Conservation (phyloP, 352 stramenopile genomes). For the Pilasporangium apinafurcum region DNA sequence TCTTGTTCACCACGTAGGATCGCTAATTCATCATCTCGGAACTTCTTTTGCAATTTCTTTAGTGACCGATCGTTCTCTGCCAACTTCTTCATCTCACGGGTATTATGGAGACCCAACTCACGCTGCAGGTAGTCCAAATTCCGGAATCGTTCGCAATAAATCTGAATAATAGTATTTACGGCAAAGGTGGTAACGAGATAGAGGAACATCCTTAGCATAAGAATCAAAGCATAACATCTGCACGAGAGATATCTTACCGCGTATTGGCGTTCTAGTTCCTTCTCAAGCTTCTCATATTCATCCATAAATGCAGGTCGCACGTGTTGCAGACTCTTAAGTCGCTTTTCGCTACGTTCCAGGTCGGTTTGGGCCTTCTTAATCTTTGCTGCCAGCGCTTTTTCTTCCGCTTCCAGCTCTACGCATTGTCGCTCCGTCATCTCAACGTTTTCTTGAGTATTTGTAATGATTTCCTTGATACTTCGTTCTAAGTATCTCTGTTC, state of each 20-base stretch:
- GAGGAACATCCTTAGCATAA: too few relatives aligned
- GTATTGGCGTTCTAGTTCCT: conserved; percentile 94
- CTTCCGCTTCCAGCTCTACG: conserved; percentile 89
- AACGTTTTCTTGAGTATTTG: conserved; percentile 78
- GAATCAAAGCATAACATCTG: too few relatives aligned
- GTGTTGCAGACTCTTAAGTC: conserved; percentile 88
- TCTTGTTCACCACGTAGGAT: conserved; percentile 87
- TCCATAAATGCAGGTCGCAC: conserved; percentile 96
- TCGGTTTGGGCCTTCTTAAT: conserved; percentile 95
- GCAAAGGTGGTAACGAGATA: too few relatives aligned
- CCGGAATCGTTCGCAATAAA: conserved; percentile 92
- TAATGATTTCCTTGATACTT: conserved; percentile 69
- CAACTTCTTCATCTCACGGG: conserved; percentile 80
- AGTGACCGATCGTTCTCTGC: conserved; percentile 85
- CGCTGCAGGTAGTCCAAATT: conserved; percentile 97
- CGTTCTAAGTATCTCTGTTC: conserved; percentile 89
- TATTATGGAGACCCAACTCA: conserved; percentile 89
- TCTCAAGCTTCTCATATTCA: conserved; percentile 97
- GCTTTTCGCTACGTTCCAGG: conserved; percentile 93
- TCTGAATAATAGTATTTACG: conserved; percentile 7
- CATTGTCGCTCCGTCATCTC: conserved; percentile 84
- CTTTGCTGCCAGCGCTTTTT: conserved; percentile 87
- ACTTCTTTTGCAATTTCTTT: conserved; percentile 92
- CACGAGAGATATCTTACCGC: conserved; percentile 30
- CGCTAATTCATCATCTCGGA: conserved; percentile 87